Percentiles rank a stretch among this genome's conserved stretches.
These are phyloP conservation scores for Trypanosoma mega DNA, from an alignment of 208 protist species.

Conservation along the genomic window DNA sequence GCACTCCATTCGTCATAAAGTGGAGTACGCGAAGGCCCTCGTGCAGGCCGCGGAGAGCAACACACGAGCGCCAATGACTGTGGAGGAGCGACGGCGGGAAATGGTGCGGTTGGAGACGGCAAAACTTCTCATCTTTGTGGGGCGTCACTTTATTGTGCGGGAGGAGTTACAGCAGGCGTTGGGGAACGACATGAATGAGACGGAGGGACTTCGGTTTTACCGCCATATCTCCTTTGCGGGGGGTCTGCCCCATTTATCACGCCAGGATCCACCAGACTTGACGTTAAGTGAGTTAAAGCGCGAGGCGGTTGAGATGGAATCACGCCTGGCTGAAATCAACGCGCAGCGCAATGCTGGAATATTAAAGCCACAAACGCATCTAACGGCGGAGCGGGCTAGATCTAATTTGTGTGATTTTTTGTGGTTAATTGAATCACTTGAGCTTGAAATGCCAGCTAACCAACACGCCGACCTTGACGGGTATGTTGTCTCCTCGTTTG, in stretches of 20 bases:
- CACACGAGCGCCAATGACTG: not conserved
- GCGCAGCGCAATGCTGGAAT: not conserved
- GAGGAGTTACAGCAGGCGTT: constrained; percentile 30
- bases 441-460: not conserved
- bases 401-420: constrained; percentile 26
- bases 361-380: not conserved
- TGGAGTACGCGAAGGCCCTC: constrained; percentile 12
- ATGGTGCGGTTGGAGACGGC: constrained; percentile 61
- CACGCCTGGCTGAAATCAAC: constrained; percentile 4
- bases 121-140: constrained; percentile 75
- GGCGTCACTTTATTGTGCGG: constrained; percentile 65
- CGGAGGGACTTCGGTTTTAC: constrained; percentile 11
- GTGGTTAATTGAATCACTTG: constrained; percentile 29
- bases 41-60: constrained; percentile 6
- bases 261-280: constrained; percentile 17
- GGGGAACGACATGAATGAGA: constrained; percentile 14
- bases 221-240: not conserved
- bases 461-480: constrained; percentile 6
- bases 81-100: constrained; percentile 38
- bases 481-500: not conserved
- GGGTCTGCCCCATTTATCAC: not conserved
- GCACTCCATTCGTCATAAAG: constrained; percentile 6
- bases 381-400: constrained; percentile 1
- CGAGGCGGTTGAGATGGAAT: constrained; percentile 9
- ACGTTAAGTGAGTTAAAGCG: constrained; percentile 15